Percentiles rank a stretch among this genome's conserved stretches.
Conservation (phyloP, 1,284 basidiomycete genomes). For the Dichomitus squalens region DNA sequence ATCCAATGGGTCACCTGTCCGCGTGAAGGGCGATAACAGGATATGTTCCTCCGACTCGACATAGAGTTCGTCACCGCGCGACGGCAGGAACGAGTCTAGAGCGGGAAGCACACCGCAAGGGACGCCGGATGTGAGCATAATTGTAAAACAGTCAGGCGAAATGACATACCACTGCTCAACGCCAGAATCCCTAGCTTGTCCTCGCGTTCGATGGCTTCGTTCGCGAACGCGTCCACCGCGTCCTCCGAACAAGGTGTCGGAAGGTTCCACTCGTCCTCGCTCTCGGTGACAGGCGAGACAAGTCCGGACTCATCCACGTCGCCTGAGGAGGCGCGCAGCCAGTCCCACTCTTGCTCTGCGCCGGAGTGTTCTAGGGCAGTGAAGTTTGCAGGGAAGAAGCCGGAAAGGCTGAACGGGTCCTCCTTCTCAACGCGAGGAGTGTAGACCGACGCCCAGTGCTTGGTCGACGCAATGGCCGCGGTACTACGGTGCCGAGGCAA, state of each 20-base stretch:
- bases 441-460: conserved; percentile 12
- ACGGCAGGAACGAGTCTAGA: conserved; percentile 26
- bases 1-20: conserved; percentile 42
- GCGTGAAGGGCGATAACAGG: conserved; percentile 42
- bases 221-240: conserved; percentile 28
- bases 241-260: conserved; percentile 25
- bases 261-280: conserved; percentile 26
- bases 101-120: neutral
- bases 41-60: conserved; percentile 28
- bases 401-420: conserved; percentile 52
- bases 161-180: conserved; percentile 36
- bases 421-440: conserved; percentile 30
- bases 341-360: conserved; percentile 42
- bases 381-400: conserved; percentile 49
- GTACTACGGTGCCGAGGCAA: conserved; percentile 28
- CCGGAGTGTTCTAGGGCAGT: conserved; percentile 22
- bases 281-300: conserved; percentile 29
- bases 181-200: conserved; percentile 52
- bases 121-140: neutral
- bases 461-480: conserved; percentile 7
- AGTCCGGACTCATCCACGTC: too few relatives aligned
- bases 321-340: conserved; percentile 37
- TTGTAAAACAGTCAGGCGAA: neutral
- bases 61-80: conserved; percentile 23
- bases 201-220: conserved; percentile 44